Conservation (phyloP, 805 yeast genomes). For the Yarrowia osloensis region DNA sequence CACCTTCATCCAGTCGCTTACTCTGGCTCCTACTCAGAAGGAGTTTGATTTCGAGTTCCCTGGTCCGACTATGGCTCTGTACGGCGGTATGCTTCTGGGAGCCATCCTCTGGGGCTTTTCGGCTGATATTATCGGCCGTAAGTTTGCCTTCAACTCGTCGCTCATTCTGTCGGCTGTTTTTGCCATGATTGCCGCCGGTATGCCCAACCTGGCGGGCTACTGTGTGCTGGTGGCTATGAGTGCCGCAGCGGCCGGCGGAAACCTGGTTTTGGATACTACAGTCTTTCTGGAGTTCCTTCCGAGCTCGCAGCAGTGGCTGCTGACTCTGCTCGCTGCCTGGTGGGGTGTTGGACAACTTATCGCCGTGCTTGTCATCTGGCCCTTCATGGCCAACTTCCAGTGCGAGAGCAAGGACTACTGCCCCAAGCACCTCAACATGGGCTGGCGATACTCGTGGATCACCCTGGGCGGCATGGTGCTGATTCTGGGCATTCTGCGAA, state of each 20-base stretch:
- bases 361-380: slow-evolving; percentile 57
- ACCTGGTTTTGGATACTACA: slow-evolving; percentile 56
- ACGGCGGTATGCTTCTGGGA: slow-evolving; percentile 56
- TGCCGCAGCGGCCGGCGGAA: slow-evolving; percentile 58
- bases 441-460: slow-evolving; percentile 64
- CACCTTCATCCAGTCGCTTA: slow-evolving; percentile 51
- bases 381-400: slow-evolving; percentile 53
- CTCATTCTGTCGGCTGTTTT: slow-evolving; percentile 53
- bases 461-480: slow-evolving; percentile 56
- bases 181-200: slow-evolving; percentile 57
- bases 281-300: slow-evolving; percentile 58
- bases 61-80: slow-evolving; percentile 50
- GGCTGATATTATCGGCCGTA: slow-evolving; percentile 58
- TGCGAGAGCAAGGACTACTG: slow-evolving; percentile 50
- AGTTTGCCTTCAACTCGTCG: slow-evolving; percentile 53
- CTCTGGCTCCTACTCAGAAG: slow-evolving; percentile 49
- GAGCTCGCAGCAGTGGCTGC: slow-evolving; percentile 52
- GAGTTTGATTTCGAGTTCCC: slow-evolving; percentile 53
- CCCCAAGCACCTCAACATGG: slow-evolving; percentile 51
- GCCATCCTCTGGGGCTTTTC: slow-evolving; percentile 59
- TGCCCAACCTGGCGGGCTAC: slow-evolving; percentile 52
- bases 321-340: slow-evolving; percentile 57
- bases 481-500: slow-evolving; percentile 51
- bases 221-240: slow-evolving; percentile 47
- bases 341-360: slow-evolving; percentile 67